A percentile compares a stretch with the other conserved stretches of the same genome.
phyloP scores from a whole-genome alignment of 352 stramenopile genomes.

The Phytophthora litchii region DNA sequence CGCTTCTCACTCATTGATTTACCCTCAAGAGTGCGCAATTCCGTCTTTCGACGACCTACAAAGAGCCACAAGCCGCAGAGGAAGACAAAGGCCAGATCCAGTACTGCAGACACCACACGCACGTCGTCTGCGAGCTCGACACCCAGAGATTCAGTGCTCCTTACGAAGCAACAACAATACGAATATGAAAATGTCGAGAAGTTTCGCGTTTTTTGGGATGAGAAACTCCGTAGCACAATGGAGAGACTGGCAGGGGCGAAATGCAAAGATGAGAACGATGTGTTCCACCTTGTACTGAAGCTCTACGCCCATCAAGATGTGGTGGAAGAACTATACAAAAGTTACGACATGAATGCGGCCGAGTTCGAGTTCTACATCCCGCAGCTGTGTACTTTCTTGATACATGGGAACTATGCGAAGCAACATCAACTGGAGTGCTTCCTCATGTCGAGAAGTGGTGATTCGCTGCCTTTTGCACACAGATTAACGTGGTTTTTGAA shows the following conservation, averaged over 20 bases:
- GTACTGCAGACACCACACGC: constrained; percentile 32
- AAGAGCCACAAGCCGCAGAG: constrained; percentile 12
- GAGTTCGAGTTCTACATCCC: constrained; percentile 92
- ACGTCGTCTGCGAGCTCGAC: constrained; percentile 43
- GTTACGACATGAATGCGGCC: constrained; percentile 60
- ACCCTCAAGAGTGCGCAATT: constrained; percentile 47
- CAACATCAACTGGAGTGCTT: constrained; percentile 88
- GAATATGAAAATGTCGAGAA: constrained; percentile 58
- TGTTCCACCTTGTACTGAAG: constrained; percentile 79
- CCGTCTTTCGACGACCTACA: constrained; percentile 38
- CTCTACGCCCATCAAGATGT: constrained; percentile 87
- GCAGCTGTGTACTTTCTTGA: constrained; percentile 86
- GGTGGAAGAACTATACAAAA: constrained; percentile 74
- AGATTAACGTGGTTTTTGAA: constrained; percentile 86
- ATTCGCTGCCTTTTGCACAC: constrained; percentile 87
- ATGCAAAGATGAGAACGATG: constrained; percentile 35
- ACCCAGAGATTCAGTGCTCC: constrained; percentile 23
- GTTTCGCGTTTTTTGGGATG: constrained; percentile 83
- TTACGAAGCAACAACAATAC: not conserved
- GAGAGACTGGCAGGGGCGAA: constrained; percentile 49
- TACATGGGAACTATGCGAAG: constrained; percentile 86
- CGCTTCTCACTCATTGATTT: constrained; percentile 57
- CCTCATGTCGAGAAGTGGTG: constrained; percentile 79
- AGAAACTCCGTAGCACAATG: constrained; percentile 73
- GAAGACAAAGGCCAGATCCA: constrained; percentile 39